phyloP scores from a whole-genome alignment of 2,329 filamentous ascomycete genomes.

The Diaporthe sp. region DNA sequence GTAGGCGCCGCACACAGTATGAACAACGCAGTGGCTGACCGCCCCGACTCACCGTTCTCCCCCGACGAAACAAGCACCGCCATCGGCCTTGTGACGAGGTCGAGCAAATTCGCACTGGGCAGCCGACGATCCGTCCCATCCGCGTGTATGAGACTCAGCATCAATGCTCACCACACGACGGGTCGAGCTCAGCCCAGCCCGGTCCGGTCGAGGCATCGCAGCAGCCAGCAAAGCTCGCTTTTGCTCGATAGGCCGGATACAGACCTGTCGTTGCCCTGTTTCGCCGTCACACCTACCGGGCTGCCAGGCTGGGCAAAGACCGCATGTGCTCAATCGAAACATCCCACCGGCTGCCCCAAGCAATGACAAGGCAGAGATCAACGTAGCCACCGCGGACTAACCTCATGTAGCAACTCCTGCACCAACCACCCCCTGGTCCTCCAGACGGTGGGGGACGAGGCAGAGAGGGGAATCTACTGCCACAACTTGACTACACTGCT shows the following conservation, averaged over 20 bases:
- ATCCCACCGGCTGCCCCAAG: conserved; percentile 3
- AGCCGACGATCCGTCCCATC: conserved; percentile 29
- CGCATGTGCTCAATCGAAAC: conserved; percentile 21
- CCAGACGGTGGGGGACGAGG: conserved; percentile 4
- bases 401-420: conserved; percentile 17
- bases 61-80: conserved; percentile 20
- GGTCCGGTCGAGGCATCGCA: conserved; percentile 17
- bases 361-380: conserved; percentile 22
- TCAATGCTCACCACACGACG: conserved; percentile 27
- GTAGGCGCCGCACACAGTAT: conserved; percentile 13
- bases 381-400: conserved; percentile 6
- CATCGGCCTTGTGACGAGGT: conserved; percentile 25
- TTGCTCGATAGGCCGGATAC: neutral
- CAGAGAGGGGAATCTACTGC: neutral
- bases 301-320: conserved; percentile 11
- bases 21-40: conserved; percentile 27
- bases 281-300: conserved; percentile 1
- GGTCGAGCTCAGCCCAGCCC: conserved; percentile 2
- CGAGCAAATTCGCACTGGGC: conserved; percentile 27
- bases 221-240: neutral
- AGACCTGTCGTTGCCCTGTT: conserved; percentile 8
- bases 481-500: neutral
- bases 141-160: conserved; percentile 22
- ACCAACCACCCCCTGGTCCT: neutral
- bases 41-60: conserved; percentile 23